Evolutionary conservation across 1,284 basidiomycete genomes (phyloP), one percentile per base, ranked within the genome.

Genomic region (Cutaneotrichosporon daszewskae): DNA sequence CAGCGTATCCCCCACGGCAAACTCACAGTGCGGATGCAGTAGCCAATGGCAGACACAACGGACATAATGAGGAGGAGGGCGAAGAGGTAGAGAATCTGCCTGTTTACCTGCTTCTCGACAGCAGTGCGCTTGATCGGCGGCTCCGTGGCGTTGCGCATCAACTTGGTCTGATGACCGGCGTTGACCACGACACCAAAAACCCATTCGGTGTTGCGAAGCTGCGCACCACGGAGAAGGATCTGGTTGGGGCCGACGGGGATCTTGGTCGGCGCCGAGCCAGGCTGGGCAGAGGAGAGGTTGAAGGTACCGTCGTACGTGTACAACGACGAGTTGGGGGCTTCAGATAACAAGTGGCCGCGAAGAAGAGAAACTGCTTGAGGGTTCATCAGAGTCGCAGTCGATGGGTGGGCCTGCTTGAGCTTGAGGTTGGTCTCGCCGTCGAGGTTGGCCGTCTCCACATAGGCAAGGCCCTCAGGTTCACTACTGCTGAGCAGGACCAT

Each of bases 351-450:
- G 29, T 85, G 81, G 5, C 95, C 95, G 17, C 81, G 82, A 1
- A 98, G 76, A 3, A 80, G 70, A 7, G 79, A 77, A 19, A 89
- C 84, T 3, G 84, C 77, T 13, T 81, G 74, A 0, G 94, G 90
- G 1, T 85, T 80, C 10, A 83, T 90, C 32, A 96, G 76, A 11
- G 76, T 62, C 0, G 87, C 74, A 0, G 92, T 96, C 20, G 87
- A 81, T 0, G 87, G 77, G 14, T 85, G 85, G 1, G 88, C 88
- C 72, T 98, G 92, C 68, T 98, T 97, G 73, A 98, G 97, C 75
- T 98, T 99, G 56, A 98, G 77, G 64, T 98, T 98, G 5, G 95
- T 99, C 75, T 98, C 94, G 19, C 89, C 94, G 61, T 98, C 95
- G 18, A 99, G 77, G 68, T 99, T 98, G 25, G 87, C 87, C 0